Base-by-base conservation (phyloP, 2,329 filamentous ascomycete species). In the Pseudogymnoascus sp. region DNA sequence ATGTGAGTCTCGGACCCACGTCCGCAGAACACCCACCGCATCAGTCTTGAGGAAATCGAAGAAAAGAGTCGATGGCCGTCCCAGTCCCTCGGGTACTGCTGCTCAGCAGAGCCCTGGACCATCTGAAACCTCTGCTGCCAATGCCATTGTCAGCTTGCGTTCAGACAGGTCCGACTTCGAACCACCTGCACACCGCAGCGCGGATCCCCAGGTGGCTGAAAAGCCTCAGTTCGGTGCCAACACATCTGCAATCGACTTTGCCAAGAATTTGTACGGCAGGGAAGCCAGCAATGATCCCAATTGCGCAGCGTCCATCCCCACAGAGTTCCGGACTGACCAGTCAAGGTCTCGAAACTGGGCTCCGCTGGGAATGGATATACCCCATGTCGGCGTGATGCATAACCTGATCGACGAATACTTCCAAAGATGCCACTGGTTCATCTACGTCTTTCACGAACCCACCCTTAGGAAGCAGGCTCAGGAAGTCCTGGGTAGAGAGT, bases 341-440 rank as follows among this genome's bases (percentile, higher is more conserved):
- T 36, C 35, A 28, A 8, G 23, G 28, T 42, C 9, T 39, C n/a
- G 23, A n/a, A 25, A 38, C 30, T 14, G 49, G 16, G 14, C 35
- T 36, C 35, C 5, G 11, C 35, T 14, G 12, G 35, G 35, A 11
- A 38, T 38, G 58, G n/a, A 38, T 19, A 19, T 23, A 22, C 52
- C 60, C 69, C 0, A 16, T 61, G 3, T 58, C 7, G 65, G 73
- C 19, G 67, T 66, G 2, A 68, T 69, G 5, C 30, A 58, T 11
- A 22, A 72, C 8, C 64, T 75, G 7, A 67, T 75, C 5, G 70
- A 75, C 39, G 75, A 33, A 23, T 76, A 75, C 60, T 76, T 76
- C 63, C 71, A 75, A 58, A 68, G 71, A 22, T 68, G 72, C 0
- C 75, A 76, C 33, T 76, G 75, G 75, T 76, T 75, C 62, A 73